Evolutionary conservation across 1,284 basidiomycete species (phyloP).

Genomic region (Ceratobasidium sp.): DNA sequence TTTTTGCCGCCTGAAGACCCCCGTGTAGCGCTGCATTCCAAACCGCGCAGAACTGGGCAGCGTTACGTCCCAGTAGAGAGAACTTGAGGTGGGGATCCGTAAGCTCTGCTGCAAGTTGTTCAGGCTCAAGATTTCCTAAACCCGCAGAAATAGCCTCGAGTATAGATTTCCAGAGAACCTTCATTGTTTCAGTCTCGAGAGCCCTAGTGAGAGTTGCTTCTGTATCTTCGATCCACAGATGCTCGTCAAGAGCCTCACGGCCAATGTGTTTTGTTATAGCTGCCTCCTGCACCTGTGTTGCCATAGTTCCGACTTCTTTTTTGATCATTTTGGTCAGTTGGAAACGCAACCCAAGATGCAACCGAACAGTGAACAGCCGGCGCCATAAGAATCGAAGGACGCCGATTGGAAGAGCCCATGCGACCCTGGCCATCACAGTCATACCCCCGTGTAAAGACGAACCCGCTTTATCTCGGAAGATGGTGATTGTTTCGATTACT

Average conservation of each 20-base stretch:
- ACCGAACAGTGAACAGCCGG: neutral
- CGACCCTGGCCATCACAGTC: neutral
- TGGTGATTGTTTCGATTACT: neutral
- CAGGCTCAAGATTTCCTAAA: neutral
- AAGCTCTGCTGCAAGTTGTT: neutral
- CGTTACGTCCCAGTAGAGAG: neutral
- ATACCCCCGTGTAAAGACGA: neutral
- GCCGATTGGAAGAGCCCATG: neutral
- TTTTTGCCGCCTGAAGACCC: constrained; percentile 2
- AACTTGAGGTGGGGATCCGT: neutral
- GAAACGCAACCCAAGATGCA: neutral
- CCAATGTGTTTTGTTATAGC: neutral
- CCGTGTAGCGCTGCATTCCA: constrained; percentile 21
- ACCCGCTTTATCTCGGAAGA: neutral
- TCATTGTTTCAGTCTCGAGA: neutral
- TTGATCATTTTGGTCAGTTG: neutral
- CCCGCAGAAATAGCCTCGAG: constrained; percentile 11
- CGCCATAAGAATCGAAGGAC: neutral
- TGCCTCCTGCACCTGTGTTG: neutral
- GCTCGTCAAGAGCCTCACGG: neutral
- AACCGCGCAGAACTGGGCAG: constrained; percentile 7
- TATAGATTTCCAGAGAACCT: neutral
- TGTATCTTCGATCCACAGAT: constrained; percentile 5
- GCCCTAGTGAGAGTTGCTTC: neutral
- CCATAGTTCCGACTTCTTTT: neutral